Percentiles rank a stretch among this genome's conserved stretches.
phyloP scores from a whole-genome alignment of 179 eudicot genomes.

The Carnegiea gigantea region DNA sequence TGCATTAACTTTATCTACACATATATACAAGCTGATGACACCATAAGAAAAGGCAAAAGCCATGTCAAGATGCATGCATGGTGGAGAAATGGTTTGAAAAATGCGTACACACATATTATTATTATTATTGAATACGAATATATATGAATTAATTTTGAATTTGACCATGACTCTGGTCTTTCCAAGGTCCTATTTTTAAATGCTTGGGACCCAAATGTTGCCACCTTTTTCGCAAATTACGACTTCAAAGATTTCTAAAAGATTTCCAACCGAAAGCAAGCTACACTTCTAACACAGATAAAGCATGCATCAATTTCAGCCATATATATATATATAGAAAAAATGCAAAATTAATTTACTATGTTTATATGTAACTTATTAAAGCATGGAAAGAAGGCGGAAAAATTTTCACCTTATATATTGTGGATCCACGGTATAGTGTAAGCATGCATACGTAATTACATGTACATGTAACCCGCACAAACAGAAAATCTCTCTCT shows the following conservation, averaged over 20 bases:
- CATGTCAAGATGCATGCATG: too few relatives aligned
- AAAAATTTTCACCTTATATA: too few relatives aligned
- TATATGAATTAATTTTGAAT: background rate
- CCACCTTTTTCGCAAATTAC: background rate
- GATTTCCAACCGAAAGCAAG: constrained; percentile 3
- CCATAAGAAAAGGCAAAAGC: too few relatives aligned
- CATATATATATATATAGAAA: too few relatives aligned
- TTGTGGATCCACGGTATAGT: too few relatives aligned
- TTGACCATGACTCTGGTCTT: constrained; percentile 1
- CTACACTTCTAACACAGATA: background rate
- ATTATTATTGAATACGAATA: background rate
- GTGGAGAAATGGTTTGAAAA: background rate
- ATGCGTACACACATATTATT: background rate
- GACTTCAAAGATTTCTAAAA: constrained; percentile 9
- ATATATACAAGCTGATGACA: too few relatives aligned
- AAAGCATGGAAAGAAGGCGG: too few relatives aligned
- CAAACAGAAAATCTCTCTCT: background rate
- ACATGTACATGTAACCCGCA: background rate
- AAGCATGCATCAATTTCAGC: background rate
- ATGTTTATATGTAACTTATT: too few relatives aligned
- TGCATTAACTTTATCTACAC: too few relatives aligned
- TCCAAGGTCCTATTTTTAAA: background rate
- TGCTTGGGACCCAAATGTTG: background rate
- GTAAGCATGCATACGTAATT: too few relatives aligned
- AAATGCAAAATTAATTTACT: too few relatives aligned